Evolutionary conservation across 1,139 yeast species (phyloP).

Genomic region (Kluyveromyces sp.): DNA sequence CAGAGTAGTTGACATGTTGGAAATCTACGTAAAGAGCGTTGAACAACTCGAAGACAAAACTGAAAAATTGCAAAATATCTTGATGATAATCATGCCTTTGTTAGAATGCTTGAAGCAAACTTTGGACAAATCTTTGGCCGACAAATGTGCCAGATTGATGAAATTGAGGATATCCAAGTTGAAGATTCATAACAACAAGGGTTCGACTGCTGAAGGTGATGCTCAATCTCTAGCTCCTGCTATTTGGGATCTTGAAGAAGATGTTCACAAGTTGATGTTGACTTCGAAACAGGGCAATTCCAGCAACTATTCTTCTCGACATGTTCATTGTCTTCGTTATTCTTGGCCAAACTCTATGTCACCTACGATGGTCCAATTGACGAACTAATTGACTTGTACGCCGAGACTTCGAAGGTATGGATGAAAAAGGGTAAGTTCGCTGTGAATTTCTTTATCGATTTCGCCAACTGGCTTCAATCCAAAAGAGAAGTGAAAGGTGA

Average conservation of each 20-base stretch:
- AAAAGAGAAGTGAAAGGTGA: conserved; percentile 11
- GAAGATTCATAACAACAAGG: conserved; percentile 16
- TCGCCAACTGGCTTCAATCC: conserved; percentile 69
- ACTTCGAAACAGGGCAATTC: conserved; percentile 26
- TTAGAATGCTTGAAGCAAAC: conserved; percentile 57
- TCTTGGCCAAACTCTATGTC: conserved; percentile 33
- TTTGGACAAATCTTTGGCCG: conserved; percentile 59
- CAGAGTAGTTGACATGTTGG: conserved; percentile 70
- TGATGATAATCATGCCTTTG: conserved; percentile 51
- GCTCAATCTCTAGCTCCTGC: conserved; percentile 13
- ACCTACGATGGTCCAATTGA: neutral
- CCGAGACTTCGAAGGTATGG: conserved; percentile 53
- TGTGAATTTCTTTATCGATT: conserved; percentile 63
- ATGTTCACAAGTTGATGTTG: conserved; percentile 28
- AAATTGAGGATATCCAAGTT: conserved; percentile 57
- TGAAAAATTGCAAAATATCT: conserved; percentile 15
- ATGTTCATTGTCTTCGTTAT: conserved; percentile 38
- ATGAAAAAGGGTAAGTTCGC: conserved; percentile 45
- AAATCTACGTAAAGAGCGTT: conserved; percentile 42
- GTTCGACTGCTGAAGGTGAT: conserved; percentile 13
- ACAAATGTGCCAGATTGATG: conserved; percentile 65
- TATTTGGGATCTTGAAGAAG: conserved; percentile 12
- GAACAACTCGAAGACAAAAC: conserved; percentile 13
- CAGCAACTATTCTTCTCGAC: conserved; percentile 18
- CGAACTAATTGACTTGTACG: conserved; percentile 43